These are phyloP conservation scores for Laburnicola sp. DNA, from an alignment of 2,329 filamentous ascomycete genomes.

Conservation along the genomic window DNA sequence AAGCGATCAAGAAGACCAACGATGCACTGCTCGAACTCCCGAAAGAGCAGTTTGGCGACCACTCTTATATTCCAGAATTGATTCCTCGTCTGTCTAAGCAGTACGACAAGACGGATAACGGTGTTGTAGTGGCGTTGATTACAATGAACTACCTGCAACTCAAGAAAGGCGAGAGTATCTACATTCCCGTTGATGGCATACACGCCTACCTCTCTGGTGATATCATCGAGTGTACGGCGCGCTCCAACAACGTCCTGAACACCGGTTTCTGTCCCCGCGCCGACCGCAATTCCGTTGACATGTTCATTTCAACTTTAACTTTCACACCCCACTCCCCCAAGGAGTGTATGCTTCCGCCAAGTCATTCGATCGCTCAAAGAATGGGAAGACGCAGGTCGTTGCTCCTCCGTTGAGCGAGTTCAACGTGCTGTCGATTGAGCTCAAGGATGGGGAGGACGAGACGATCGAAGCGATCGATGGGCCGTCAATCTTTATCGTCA, in stretches of 20 bases:
- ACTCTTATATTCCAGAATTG: slow-evolving; percentile 65
- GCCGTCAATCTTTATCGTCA: slow-evolving; percentile 66
- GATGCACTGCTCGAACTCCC: slow-evolving; percentile 56
- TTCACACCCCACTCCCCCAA: slow-evolving; percentile 64
- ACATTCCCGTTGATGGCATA: slow-evolving; percentile 72
- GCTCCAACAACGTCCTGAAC: slow-evolving; percentile 74
- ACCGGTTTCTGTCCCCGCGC: slow-evolving; percentile 71
- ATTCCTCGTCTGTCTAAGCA: slow-evolving; percentile 66
- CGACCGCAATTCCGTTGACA: slow-evolving; percentile 65
- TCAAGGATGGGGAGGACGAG: slow-evolving; percentile 64
- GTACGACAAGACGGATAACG: slow-evolving; percentile 66
- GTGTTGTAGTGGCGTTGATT: slow-evolving; percentile 68
- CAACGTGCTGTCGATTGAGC: slow-evolving; percentile 63
- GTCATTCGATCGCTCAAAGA: slow-evolving; percentile 55
- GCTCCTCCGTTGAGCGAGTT: slow-evolving; percentile 73
- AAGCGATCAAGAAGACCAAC: slow-evolving; percentile 58
- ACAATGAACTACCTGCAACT: slow-evolving; percentile 75
- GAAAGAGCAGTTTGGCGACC: slow-evolving; percentile 54
- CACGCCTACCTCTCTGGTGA: slow-evolving; percentile 74
- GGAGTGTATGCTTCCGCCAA: slow-evolving; percentile 60
- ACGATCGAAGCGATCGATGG: slow-evolving; percentile 59
- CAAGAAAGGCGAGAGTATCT: slow-evolving; percentile 67
- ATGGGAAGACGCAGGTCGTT: slow-evolving; percentile 66
- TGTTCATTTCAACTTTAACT: slow-evolving; percentile 65
- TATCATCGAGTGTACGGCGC: slow-evolving; percentile 79